Percentiles rank a stretch among this genome's conserved stretches.
phyloP scores from a whole-genome alignment of 768 basidiomycete species.

The Butyriboletus loyo region DNA sequence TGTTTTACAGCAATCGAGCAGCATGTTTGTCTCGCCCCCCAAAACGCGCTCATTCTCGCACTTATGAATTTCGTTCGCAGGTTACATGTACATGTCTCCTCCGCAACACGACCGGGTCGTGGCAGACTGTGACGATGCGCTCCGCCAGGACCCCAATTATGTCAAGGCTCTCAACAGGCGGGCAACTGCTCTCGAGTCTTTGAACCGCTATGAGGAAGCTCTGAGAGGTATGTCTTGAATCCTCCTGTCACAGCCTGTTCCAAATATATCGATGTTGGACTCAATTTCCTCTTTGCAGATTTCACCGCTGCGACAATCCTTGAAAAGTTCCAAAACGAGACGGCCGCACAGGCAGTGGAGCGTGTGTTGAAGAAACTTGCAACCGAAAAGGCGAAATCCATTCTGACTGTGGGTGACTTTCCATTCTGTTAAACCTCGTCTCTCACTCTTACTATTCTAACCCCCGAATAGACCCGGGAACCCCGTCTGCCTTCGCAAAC shows the following conservation, averaged over 20 bases:
- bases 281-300: conserved; percentile 45
- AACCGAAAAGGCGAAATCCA: conserved; percentile 65
- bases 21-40: conserved; percentile 62
- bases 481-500: conserved; percentile 83
- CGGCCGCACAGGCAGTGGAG: conserved; percentile 79
- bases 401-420: conserved; percentile 53
- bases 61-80: conserved; percentile 35
- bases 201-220: conserved; percentile 72
- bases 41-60: neutral
- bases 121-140: conserved; percentile 84
- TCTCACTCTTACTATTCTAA: neutral
- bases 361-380: conserved; percentile 88
- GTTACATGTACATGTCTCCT: conserved; percentile 88
- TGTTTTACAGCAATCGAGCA: conserved; percentile 96
- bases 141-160: conserved; percentile 79
- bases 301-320: conserved; percentile 96
- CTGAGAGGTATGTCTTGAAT: conserved; percentile 58
- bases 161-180: conserved; percentile 91
- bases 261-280: neutral
- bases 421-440: neutral
- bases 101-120: conserved; percentile 82
- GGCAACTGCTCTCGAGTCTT: conserved; percentile 77
- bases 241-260: neutral
- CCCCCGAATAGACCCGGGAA: conserved; percentile 51
- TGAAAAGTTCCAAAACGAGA: conserved; percentile 84